phyloP scores from a whole-genome alignment of 495 filamentous ascomycete species.

The Trichoderma gamsii region DNA sequence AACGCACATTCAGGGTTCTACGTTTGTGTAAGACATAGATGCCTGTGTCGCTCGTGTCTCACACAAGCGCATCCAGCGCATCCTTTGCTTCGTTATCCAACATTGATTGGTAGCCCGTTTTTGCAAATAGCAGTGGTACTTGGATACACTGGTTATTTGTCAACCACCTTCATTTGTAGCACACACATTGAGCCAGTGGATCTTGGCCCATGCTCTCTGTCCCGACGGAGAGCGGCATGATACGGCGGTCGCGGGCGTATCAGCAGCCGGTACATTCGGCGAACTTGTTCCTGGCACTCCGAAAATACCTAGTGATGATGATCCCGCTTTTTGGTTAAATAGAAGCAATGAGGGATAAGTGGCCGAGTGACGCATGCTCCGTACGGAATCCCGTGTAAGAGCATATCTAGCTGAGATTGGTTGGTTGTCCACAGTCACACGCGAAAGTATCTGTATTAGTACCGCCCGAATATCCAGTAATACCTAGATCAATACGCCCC shows the following conservation, averaged over 20 bases:
- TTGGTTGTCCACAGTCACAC: not conserved
- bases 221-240: not conserved
- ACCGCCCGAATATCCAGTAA: not conserved
- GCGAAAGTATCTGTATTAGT: not conserved
- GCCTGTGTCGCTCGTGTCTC: not conserved
- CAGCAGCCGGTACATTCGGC: slow-evolving; percentile 8
- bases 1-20: not conserved
- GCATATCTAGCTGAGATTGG: not conserved
- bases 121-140: no score
- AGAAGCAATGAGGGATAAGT: not conserved
- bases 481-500: not conserved
- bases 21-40: not conserved
- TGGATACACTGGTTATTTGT: not conserved
- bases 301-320: not conserved
- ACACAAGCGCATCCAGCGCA: not conserved
- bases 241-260: not conserved
- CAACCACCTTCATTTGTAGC: not conserved
- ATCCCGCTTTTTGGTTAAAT: not conserved
- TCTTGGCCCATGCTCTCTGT: not conserved
- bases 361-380: not conserved
- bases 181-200: not conserved
- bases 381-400: not conserved
- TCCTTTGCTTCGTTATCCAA: not conserved
- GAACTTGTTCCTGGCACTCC: not conserved
- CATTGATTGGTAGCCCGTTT: no score